Conservation (phyloP, 2,329 filamentous ascomycete genomes). For the Aspergillus sergii region DNA sequence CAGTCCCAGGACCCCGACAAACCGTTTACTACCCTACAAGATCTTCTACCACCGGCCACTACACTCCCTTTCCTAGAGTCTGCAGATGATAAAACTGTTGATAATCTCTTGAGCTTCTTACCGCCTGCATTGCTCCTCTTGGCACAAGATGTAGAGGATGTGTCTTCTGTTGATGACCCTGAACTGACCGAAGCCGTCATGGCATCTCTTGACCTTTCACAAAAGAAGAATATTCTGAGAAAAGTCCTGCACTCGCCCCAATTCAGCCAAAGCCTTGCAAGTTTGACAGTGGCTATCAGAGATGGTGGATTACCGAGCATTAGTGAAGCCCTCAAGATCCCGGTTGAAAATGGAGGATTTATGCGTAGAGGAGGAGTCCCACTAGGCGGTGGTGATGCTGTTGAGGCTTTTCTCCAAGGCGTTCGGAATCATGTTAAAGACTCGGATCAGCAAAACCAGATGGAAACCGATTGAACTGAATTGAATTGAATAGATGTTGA, state of each 20-base stretch:
- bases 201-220: conserved; percentile 68
- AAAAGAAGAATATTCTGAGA: conserved; percentile 80
- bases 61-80: conserved; percentile 78
- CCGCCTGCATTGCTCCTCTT: conserved; percentile 78
- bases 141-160: conserved; percentile 66
- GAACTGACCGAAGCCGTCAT: conserved; percentile 73
- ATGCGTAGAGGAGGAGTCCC: conserved; percentile 78
- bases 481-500: neutral
- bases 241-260: conserved; percentile 87
- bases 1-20: conserved; percentile 58
- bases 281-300: conserved; percentile 81
- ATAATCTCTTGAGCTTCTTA: conserved; percentile 75
- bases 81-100: conserved; percentile 64
- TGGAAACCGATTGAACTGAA: conserved; percentile 46
- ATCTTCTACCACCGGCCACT: conserved; percentile 75
- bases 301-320: conserved; percentile 91
- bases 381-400: conserved; percentile 81
- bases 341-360: conserved; percentile 81
- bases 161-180: conserved; percentile 65
- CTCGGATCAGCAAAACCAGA: conserved; percentile 37
- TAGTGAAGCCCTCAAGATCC: conserved; percentile 79
- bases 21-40: conserved; percentile 79
- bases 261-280: conserved; percentile 82
- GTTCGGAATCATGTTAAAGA: conserved; percentile 78
- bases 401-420: conserved; percentile 88